Percentiles rank a stretch among this genome's conserved stretches.
These are phyloP conservation scores for Pseudogymnoascus sp. DNA, from an alignment of 2,329 filamentous ascomycete genomes.

Conservation along the genomic window DNA sequence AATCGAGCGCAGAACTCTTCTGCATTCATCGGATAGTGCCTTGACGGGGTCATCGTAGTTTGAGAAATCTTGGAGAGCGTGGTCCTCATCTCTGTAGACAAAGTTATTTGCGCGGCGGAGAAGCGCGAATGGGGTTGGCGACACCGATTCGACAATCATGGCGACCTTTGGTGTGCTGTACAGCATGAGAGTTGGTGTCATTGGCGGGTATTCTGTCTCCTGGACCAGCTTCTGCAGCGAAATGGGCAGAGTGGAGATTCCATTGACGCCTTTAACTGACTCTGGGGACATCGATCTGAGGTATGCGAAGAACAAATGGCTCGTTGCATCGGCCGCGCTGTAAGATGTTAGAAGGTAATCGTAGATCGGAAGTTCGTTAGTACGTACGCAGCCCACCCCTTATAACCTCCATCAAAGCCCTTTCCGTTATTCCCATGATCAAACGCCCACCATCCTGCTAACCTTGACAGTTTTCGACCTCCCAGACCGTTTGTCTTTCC, in stretches of 20 bases:
- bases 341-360: conserved; percentile 3
- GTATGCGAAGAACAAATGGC: conserved; percentile 97
- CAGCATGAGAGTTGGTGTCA: conserved; percentile 67
- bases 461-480: conserved; percentile 85
- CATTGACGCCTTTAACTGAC: conserved; percentile 55
- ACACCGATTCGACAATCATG: conserved; percentile 94
- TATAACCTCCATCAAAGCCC: conserved; percentile 92
- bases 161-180: conserved; percentile 79
- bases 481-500: conserved; percentile 89
- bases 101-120: conserved; percentile 89
- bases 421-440: conserved; percentile 79
- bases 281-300: conserved; percentile 84
- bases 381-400: conserved; percentile 69
- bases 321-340: conserved; percentile 89
- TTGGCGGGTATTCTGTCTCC: conserved; percentile 89
- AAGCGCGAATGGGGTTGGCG: conserved; percentile 85
- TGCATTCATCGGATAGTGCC: conserved; percentile 87
- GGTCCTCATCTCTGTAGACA: conserved; percentile 84
- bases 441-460: conserved; percentile 98
- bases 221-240: conserved; percentile 85
- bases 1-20: conserved; percentile 80
- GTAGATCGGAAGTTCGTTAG: not conserved
- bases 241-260: conserved; percentile 78
- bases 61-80: conserved; percentile 75
- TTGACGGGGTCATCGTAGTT: conserved; percentile 82